Percentiles rank a stretch among this genome's conserved stretches.
Conservation (phyloP, 495 filamentous ascomycete genomes). For the Astrocystis sublimbata region DNA sequence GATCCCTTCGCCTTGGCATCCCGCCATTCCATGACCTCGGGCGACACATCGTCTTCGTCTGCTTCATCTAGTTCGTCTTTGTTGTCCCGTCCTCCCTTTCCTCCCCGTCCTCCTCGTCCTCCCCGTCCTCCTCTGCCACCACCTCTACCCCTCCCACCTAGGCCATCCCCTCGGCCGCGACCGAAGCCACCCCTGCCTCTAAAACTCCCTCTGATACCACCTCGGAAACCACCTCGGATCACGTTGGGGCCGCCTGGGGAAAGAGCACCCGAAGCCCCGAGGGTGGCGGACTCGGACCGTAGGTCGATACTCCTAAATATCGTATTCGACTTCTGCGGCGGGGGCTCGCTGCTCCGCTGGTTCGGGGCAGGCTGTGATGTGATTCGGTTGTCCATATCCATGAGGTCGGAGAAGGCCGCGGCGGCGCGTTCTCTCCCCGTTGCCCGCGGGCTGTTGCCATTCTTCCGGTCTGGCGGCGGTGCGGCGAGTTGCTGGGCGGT, state of each 20-base stretch:
- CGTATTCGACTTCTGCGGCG: background rate
- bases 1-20: conserved; percentile 19
- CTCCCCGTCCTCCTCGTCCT: background rate
- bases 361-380: background rate
- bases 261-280: background rate
- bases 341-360: background rate
- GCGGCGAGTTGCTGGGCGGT: conserved; percentile 29
- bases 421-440: conserved; percentile 20
- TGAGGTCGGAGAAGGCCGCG: conserved; percentile 21
- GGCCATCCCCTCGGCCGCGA: background rate
- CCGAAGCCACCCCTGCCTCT: conserved; percentile 10
- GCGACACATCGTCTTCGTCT: background rate
- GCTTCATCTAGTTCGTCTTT: background rate
- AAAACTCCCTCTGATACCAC: conserved; percentile 18
- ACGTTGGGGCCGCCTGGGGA: conserved; percentile 12
- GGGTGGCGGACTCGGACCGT: background rate
- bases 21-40: conserved; percentile 17
- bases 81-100: background rate
- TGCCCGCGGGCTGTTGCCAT: background rate
- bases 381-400: conserved; percentile 8
- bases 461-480: conserved; percentile 9
- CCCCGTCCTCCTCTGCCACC: conserved; percentile 9
- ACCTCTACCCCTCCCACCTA: conserved; percentile 3
- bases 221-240: conserved; percentile 27
- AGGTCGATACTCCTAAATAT: background rate